Evolutionary conservation across 148 eudicot species (phyloP).

Genomic region (Fallopia convolvulus): DNA sequence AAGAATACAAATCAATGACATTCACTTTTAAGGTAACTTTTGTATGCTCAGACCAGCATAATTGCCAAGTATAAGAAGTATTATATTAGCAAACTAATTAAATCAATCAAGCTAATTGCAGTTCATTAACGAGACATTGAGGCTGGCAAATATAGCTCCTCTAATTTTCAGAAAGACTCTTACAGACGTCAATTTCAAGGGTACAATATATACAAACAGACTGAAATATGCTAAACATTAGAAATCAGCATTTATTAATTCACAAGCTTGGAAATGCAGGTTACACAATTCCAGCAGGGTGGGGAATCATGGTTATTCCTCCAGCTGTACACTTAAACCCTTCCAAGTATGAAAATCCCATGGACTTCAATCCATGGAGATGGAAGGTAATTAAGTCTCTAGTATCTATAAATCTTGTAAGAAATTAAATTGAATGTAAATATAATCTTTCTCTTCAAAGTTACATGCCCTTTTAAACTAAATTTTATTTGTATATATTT

Average conservation of each 20-base stretch:
- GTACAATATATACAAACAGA: slow-evolving; percentile 19
- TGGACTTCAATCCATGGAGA: slow-evolving; percentile 79
- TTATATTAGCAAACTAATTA: not conserved
- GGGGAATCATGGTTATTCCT: slow-evolving; percentile 93
- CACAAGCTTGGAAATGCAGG: slow-evolving; percentile 31
- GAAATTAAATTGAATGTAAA: not conserved
- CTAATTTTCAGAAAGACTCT: slow-evolving; percentile 81
- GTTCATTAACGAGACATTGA: slow-evolving; percentile 88
- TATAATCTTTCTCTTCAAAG: not conserved
- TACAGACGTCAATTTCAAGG: slow-evolving; percentile 54
- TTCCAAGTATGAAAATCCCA: slow-evolving; percentile 57
- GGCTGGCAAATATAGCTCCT: slow-evolving; percentile 89
- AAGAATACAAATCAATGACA: slow-evolving; percentile 83
- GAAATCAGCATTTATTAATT: not conserved
- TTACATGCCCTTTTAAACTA: too few relatives aligned
- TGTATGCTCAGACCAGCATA: not conserved
- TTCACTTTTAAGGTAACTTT: slow-evolving; percentile 73
- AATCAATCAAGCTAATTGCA: slow-evolving; percentile 21
- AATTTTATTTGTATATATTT: too few relatives aligned
- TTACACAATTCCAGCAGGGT: slow-evolving; percentile 88
- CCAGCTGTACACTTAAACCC: slow-evolving; percentile 90
- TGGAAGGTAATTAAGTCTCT: slow-evolving; percentile 51
- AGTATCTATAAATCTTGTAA: not conserved
- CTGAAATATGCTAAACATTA: not conserved
- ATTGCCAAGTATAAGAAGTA: not conserved